Base-by-base conservation (phyloP, 257 asterid genomes). In the Salvia hispanica region DNA sequence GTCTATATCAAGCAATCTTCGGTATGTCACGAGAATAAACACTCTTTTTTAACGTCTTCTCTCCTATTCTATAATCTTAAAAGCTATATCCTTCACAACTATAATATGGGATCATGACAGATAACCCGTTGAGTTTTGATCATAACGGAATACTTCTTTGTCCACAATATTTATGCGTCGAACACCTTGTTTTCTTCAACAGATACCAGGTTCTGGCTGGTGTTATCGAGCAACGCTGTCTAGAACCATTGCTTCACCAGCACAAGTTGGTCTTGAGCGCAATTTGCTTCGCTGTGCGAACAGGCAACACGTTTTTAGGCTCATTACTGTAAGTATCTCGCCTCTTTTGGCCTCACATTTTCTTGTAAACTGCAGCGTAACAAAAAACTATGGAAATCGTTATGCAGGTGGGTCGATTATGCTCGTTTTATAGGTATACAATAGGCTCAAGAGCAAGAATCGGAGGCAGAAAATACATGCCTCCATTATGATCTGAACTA, bases 201-300 rank as follows among this genome's bases (percentile, higher is more conserved):
- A 92, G 98, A 74, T 92, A 92, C 81, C 97, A 89, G 71, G 66
- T 92, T n/a, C 69, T 92, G 80, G 96, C 96, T 58, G 98, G 97
- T 51, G 96, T 90, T 13, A 76, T 90, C 28, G 97, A 90, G 67
- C 98, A 92, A 55, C 80, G 98, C 68, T 53, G 90, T 31, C 73
- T 90, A 58, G 98, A 90, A 77, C 97, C 97, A 0, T 8, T 88
- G 75, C 85, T 92, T 51, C 96, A 89, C 78, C 80, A 82, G 57
- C 95, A 92, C 75, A 92, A 92, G 88, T 65, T 92, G 62, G 9
- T 86, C 15, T 61, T 92, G 78, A 88, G 91, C 64, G 91, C 97
- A 16, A 62, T 90, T 28, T 92, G 96, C 90, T 92, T 90, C 69
- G 96, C 98, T 58, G 94, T 92, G 66, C 86, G 98, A 75, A 92